phyloP scores from a whole-genome alignment of 2,329 filamentous ascomycete species.

The Cytospora paraplurivora region DNA sequence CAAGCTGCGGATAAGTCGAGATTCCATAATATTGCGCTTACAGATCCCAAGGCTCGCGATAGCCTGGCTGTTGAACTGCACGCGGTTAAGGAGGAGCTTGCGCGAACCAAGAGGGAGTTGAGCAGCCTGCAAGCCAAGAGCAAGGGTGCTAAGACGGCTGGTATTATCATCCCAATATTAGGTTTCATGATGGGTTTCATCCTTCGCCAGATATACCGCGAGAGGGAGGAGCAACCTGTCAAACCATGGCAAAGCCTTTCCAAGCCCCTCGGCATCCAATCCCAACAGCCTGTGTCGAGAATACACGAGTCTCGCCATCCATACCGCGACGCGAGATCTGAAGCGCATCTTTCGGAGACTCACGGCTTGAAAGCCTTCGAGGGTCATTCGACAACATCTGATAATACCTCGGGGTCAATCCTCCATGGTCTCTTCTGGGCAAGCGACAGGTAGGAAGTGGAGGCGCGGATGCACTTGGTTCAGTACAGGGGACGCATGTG shows the following conservation, averaged over 20 bases:
- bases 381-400: background rate
- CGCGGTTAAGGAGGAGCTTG: background rate
- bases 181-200: background rate
- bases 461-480: background rate
- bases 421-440: constrained; percentile 18
- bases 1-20: background rate
- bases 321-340: constrained; percentile 4
- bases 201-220: background rate
- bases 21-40: too few relatives aligned
- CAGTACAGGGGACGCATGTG: background rate
- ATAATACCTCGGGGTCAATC: background rate
- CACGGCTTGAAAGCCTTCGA: constrained; percentile 2
- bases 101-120: background rate
- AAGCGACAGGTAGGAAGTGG: background rate
- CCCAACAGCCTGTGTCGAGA: background rate
- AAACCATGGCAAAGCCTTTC: background rate
- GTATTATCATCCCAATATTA: background rate
- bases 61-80: background rate
- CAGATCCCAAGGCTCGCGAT: background rate
- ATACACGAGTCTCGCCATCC: background rate
- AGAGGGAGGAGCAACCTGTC: background rate
- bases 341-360: constrained; percentile 7
- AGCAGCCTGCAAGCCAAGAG: background rate
- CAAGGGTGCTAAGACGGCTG: background rate
- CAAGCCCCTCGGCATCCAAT: background rate